Evolutionary conservation across 768 basidiomycete species (phyloP), one percentile per base, ranked within the genome.

Genomic region (Russula foetens): DNA sequence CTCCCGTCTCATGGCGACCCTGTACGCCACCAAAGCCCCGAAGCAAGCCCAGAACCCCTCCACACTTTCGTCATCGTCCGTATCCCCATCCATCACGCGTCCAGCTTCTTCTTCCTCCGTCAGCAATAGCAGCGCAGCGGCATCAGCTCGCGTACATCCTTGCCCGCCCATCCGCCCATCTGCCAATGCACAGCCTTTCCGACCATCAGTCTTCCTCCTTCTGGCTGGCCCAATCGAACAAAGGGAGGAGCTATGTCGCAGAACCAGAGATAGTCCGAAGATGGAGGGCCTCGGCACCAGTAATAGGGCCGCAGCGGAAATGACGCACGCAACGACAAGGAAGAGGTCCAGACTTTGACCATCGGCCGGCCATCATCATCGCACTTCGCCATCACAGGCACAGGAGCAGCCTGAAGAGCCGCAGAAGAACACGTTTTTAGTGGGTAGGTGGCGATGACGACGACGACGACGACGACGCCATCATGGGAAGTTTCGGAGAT

Each of bases 251-350:
- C 72, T 5, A 85, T 92, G 85, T 72, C 92, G 29, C 82, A 85
- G 70, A 81, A 78, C 59, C 80, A 80, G 62, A 90, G 90, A 1
- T 92, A 90, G 90, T 83, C 75, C 56, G 90, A 92, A 67, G 90
- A 90, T 24, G n/a, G 86, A 92, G 69, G 79, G 84, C 2, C 75
- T 92, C 39, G 90, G 90, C n/a, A n/a, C n/a, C n/a, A n/a, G n/a
- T n/a, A n/a, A n/a, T n/a, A n/a, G n/a, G n/a, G n/a, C 26, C 2
- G 29, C 2, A 39, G 39, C 11, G 58, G 35, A 49, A 62, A 54
- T 45, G 58, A 63, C 53, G 53, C 46, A 56, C 9, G 1, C 43
- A 66, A 43, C 57, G 8, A 38, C 50, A 24, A 47, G 53, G 28
- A 48, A 62, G 24, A 21, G 26, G 38, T 12, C 24, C 23, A 44